A percentile compares a stretch with the other conserved stretches of the same genome.
Evolutionary conservation across 768 basidiomycete genomes (phyloP).

Genomic region (Cubamyces lactineus): DNA sequence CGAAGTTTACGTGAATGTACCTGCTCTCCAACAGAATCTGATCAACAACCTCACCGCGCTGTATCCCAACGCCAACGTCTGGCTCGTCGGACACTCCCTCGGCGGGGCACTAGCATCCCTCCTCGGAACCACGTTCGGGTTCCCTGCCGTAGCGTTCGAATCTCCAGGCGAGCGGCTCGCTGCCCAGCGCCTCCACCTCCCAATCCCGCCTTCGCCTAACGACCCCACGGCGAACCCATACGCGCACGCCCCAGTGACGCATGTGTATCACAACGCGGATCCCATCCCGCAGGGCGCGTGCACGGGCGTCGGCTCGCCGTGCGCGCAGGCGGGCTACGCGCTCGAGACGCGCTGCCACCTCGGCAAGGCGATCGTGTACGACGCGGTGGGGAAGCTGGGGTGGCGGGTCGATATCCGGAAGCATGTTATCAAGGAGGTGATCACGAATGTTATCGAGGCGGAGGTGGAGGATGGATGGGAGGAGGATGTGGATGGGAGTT

Average conservation of each 20-base stretch:
- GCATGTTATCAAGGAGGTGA: slow-evolving; percentile 58
- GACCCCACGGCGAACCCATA: not conserved
- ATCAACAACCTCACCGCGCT: slow-evolving; percentile 57
- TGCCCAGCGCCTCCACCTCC: slow-evolving; percentile 63
- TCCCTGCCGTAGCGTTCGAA: slow-evolving; percentile 67
- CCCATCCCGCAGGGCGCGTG: slow-evolving; percentile 67
- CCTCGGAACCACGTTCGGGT: slow-evolving; percentile 65
- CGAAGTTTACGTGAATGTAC: too few relatives aligned
- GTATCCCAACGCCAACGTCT: slow-evolving; percentile 62
- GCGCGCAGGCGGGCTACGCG: slow-evolving; percentile 68
- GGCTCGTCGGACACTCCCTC: slow-evolving; percentile 65
- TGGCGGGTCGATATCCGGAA: slow-evolving; percentile 62
- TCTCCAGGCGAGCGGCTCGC: slow-evolving; percentile 67
- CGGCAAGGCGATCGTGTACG: slow-evolving; percentile 65
- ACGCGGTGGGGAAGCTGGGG: slow-evolving; percentile 62
- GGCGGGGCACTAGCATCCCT: slow-evolving; percentile 68
- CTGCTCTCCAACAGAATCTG: slow-evolving; percentile 43
- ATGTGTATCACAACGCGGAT: slow-evolving; percentile 71
- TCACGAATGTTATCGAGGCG: slow-evolving; percentile 55
- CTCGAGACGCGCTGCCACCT: slow-evolving; percentile 65
- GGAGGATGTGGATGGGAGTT: slow-evolving; percentile 39
- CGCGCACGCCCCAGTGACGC: slow-evolving; percentile 35
- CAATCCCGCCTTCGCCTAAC: slow-evolving; percentile 38
- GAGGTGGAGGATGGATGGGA: slow-evolving; percentile 47
- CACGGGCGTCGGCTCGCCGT: slow-evolving; percentile 53